phyloP scores from a whole-genome alignment of 768 basidiomycete genomes.

The Termitomyces sp. region DNA sequence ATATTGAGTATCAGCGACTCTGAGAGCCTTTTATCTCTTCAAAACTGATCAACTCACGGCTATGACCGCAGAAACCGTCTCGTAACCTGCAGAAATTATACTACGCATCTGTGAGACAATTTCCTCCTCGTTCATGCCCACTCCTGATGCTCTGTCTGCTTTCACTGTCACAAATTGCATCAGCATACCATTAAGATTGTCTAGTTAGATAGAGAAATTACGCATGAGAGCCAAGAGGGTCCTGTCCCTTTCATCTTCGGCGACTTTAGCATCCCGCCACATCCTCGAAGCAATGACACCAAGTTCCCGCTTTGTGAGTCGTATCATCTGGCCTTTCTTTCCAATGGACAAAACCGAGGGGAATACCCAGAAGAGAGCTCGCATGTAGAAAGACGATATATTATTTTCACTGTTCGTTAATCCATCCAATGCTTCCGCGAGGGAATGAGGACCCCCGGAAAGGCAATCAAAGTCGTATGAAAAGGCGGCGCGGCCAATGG shows the following conservation, averaged over 20 bases:
- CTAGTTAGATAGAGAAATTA: constrained; percentile 22
- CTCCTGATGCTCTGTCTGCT: constrained; percentile 39
- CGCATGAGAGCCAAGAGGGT: constrained; percentile 56
- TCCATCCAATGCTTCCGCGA: constrained; percentile 52
- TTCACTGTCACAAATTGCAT: constrained; percentile 24
- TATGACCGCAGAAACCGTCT: constrained; percentile 44
- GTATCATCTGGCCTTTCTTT: constrained; percentile 57
- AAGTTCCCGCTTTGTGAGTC: constrained; percentile 48
- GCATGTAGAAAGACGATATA: constrained; percentile 58
- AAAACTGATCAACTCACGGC: constrained; percentile 27
- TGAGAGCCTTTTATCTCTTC: background rate
- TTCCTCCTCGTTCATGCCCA: constrained; percentile 43
- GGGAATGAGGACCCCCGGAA: constrained; percentile 40
- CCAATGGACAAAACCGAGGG: constrained; percentile 54
- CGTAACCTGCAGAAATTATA: constrained; percentile 59
- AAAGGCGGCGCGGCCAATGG: constrained; percentile 59
- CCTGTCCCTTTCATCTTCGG: constrained; percentile 38
- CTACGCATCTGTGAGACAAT: constrained; percentile 61
- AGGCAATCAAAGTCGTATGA: constrained; percentile 60
- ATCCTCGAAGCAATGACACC: constrained; percentile 48
- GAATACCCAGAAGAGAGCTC: constrained; percentile 58
- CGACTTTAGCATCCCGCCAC: constrained; percentile 51
- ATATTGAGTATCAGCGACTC: constrained; percentile 5
- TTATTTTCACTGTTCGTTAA: constrained; percentile 61
- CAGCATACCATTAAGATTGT: background rate